Evolutionary conservation across 345 rosid species (phyloP).

Genomic region (Garcia nutans): DNA sequence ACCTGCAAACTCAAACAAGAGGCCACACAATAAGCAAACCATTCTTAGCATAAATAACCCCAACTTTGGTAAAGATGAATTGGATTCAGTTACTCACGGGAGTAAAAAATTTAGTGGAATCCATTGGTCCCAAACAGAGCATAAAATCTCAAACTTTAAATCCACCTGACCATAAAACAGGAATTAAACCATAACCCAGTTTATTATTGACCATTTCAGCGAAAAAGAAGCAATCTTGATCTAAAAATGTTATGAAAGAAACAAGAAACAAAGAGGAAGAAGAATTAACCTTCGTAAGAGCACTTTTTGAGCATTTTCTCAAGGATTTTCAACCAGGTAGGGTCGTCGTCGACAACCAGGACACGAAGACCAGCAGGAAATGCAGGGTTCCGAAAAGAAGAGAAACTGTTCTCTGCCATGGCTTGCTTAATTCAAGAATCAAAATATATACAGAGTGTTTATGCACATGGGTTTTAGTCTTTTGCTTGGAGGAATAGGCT

Average conservation of each 20-base stretch:
- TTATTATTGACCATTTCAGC: slow-evolving; percentile 4
- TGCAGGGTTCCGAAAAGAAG: slow-evolving; percentile 50
- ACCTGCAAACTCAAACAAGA: background rate
- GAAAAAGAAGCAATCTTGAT: slow-evolving; percentile 2
- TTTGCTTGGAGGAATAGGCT: slow-evolving; percentile 8
- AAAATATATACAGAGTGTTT: background rate
- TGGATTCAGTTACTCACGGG: too few species aligned
- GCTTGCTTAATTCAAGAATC: background rate
- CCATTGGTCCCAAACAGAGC: too few species aligned
- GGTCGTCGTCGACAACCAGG: slow-evolving; percentile 94
- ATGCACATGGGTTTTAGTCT: slow-evolving; percentile 10
- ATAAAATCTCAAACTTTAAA: background rate
- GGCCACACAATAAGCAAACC: background rate
- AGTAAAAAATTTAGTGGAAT: too few species aligned
- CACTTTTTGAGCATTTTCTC: slow-evolving; percentile 98
- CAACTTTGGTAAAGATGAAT: too few species aligned
- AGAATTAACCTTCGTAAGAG: slow-evolving; percentile 67
- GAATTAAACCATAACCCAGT: background rate
- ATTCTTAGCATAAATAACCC: background rate
- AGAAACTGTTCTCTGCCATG: slow-evolving; percentile 66
- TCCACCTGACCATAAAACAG: background rate
- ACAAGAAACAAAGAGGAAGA: background rate
- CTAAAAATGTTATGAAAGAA: background rate
- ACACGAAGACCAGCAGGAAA: slow-evolving; percentile 93
- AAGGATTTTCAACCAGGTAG: slow-evolving; percentile 92